Base-by-base conservation (phyloP, 352 stramenopile genomes). In the Hyphochytrium catenoides region DNA sequence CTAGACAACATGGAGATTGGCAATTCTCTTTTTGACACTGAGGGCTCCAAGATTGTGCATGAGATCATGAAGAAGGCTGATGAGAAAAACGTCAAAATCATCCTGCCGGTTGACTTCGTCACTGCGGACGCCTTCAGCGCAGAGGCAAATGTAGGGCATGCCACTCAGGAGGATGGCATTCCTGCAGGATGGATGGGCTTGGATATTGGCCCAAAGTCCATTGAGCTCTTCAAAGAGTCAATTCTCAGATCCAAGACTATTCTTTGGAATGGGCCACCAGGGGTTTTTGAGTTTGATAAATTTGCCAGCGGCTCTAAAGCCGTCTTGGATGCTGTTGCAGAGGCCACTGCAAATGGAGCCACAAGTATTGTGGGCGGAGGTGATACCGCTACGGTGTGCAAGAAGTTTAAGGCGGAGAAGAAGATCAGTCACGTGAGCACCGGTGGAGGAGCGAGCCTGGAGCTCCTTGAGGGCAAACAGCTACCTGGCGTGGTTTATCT, bases 241-340 rank as follows among this genome's bases (percentile, higher is more conserved):
- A 52, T 94, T 19, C 31, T 54, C 8, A 57, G 62, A 33, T 72
- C 75, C 46, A 93, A 93, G 56, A 98, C 89, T 21, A 52, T 98
- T 37, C 85, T 98, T 38, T 98, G 94, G 91, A 99, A 99, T 66
- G 93, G 93, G 36, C 92, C 93, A 18, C 97, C 98, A 83, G 93
- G 93, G 40, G 91, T 99, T 31, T 99, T 99, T 57, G 92, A 99
- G 64, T 95, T 98, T 43, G 78, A 97, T 39, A 73, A 73, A 14
- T 99, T 99, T 47, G 62, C 69, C 41, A 47, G 71, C 31, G 88
- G 89, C 58, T 97, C 90, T 12, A 92, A 95, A 48, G 60, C 51
- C 31, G 70, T 97, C 43, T 91, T 94, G 59, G 73, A 95, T 52
- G 82, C 87, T 34, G 68, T 99, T 24, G 90, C 91, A 22, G 76